Evolutionary conservation across 2,329 filamentous ascomycete genomes (phyloP).

Genomic region (Penicillium sp.): DNA sequence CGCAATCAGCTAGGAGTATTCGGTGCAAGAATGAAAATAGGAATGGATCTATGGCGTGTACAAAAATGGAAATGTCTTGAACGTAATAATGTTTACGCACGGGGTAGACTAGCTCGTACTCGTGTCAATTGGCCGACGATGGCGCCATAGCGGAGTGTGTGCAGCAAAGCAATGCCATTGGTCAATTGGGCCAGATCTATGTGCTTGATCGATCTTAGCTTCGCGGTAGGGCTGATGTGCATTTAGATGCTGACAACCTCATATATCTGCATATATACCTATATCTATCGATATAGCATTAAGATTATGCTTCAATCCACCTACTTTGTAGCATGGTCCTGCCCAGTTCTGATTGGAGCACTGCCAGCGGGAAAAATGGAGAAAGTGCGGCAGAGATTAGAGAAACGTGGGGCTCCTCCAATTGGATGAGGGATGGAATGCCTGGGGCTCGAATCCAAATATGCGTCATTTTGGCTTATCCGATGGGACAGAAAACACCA

Average conservation of each 20-base stretch:
- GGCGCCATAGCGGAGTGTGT: slow-evolving; percentile 14
- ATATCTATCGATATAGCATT: neutral
- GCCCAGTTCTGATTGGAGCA: neutral
- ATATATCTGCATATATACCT: neutral
- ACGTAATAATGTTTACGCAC: no score
- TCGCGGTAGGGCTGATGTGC: slow-evolving; percentile 7
- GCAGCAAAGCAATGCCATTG: slow-evolving; percentile 2
- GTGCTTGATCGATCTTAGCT: neutral
- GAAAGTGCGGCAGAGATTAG: neutral
- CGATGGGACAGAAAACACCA: neutral
- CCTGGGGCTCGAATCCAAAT: neutral
- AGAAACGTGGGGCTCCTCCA: neutral
- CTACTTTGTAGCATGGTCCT: neutral
- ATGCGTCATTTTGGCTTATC: neutral
- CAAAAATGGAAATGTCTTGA: no score
- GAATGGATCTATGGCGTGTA: neutral
- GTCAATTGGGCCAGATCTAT: neutral
- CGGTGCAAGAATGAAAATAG: neutral
- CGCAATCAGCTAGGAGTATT: neutral
- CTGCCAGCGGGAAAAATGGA: neutral
- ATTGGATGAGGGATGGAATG: neutral
- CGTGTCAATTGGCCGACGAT: slow-evolving; percentile 11
- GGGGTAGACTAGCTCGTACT: no score
- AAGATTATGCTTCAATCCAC: no score
- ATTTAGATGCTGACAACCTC: neutral